Percentiles rank a stretch among this genome's conserved stretches.
Conservation (phyloP, 306 rosid species). For the Corylus heterophylla region DNA sequence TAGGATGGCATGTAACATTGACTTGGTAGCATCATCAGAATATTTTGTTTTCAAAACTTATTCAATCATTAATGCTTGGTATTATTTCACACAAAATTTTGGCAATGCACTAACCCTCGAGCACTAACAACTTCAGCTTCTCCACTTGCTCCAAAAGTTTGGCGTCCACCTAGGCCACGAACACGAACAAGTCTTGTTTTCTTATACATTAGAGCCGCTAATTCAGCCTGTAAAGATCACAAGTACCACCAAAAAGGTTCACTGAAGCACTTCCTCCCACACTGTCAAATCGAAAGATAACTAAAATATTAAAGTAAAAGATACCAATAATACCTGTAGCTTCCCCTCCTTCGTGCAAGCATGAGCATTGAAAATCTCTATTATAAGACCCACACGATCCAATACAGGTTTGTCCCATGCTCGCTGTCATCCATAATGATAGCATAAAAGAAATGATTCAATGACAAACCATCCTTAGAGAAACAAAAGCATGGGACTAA, state of each 20-base stretch:
- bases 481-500: slow-evolving; percentile 9
- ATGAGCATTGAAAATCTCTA: slow-evolving; percentile 95
- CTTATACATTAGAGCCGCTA: slow-evolving; percentile 85
- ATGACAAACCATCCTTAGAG: background rate
- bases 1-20: background rate
- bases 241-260: slow-evolving; percentile 2
- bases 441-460: background rate
- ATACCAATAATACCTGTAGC: slow-evolving; percentile 57
- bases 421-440: slow-evolving; percentile 41
- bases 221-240: slow-evolving; percentile 67
- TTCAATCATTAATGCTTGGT: background rate
- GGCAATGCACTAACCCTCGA: slow-evolving; percentile 60
- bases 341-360: slow-evolving; percentile 85
- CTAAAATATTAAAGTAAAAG: slow-evolving; percentile 1
- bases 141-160: slow-evolving; percentile 68
- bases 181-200: slow-evolving; percentile 80
- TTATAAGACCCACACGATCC: slow-evolving; percentile 90
- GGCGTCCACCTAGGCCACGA: slow-evolving; percentile 69
- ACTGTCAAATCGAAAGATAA: slow-evolving; percentile 14
- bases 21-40: background rate
- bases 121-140: slow-evolving; percentile 96
- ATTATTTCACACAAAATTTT: slow-evolving; percentile 11
- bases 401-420: slow-evolving; percentile 74
- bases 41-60: background rate
- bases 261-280: slow-evolving; percentile 9